These are phyloP conservation scores for Rhododendron simsii DNA, from an alignment of 148 eudicot genomes.

Conservation along the genomic window DNA sequence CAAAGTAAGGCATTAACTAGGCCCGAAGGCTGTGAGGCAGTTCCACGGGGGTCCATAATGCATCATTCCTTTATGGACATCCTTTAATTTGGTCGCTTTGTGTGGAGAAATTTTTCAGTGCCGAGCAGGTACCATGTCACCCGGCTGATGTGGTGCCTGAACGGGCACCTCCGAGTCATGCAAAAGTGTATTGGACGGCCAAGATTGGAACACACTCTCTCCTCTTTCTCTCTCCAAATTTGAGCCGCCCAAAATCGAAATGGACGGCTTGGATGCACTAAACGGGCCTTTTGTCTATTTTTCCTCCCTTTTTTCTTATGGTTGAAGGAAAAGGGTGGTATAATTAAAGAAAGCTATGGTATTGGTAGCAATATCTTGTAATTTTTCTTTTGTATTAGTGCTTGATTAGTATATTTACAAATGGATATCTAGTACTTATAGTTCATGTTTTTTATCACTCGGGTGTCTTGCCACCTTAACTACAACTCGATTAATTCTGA, in stretches of 20 bases:
- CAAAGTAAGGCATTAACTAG: not conserved
- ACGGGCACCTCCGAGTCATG: no score
- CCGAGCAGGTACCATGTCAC: no score
- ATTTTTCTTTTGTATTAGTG: not conserved
- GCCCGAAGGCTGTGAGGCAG: not conserved
- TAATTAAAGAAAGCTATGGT: not conserved
- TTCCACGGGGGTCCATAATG: not conserved
- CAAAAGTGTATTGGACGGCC: no score
- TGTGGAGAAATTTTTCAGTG: no score
- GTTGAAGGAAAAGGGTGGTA: not conserved
- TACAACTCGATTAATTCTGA: not conserved
- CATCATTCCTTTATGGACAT: not conserved
- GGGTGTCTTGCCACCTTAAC: not conserved
- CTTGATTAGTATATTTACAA: not conserved
- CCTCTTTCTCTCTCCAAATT: no score
- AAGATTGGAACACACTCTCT: no score
- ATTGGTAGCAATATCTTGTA: not conserved
- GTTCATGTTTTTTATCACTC: no score
- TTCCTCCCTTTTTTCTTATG: not conserved
- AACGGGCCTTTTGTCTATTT: not conserved
- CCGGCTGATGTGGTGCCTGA: no score
- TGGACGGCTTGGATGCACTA: no score
- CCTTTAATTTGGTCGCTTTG: not conserved
- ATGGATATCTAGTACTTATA: not conserved
- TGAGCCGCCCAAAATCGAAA: no score